Evolutionary conservation across 2,329 filamentous ascomycete species (phyloP), one percentile per base, ranked within the genome.

Genomic region (Clonostachys rhizophaga): DNA sequence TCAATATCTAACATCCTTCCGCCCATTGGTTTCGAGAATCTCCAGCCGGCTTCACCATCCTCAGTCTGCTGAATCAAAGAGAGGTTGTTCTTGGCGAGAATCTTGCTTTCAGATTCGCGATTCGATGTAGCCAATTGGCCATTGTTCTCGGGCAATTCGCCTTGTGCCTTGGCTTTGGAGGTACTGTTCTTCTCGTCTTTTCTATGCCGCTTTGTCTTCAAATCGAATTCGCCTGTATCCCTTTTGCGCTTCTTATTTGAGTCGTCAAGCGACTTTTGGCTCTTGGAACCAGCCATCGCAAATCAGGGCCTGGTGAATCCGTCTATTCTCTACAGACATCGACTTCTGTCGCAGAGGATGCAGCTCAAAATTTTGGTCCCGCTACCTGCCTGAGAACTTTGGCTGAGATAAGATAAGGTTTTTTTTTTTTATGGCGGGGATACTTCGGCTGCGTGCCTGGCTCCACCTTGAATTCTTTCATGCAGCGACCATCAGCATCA

Each of bases 1-100:
- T 86, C 83, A 49, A 84, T 76, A 57, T 85, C 74, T 43, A 82
- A 67, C 69, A 86, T 84, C 50, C 81, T 70, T 20, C 83, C 83
- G 46, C 82, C 83, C 72, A 84, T 79, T 12, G 83, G 78, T 54
- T 78, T 76, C 5, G 83, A 84, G 20, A 86, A 62, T 54, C 70
- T 76, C 84, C 84, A 87, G 49, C 68, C 66, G 43, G 63, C 63
- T n/a, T n/a, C 36, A 4, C 14, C 36, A 39, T 39, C 17, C 4
- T 39, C 36, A 3, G 36, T 39, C 17, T n/a, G 36, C 36, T n/a
- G 14, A n/a, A 39, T n/a, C 5, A 39, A n/a, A 14, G 36, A n/a
- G 14, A 18, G 14, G 14, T 39, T 39, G 36, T 18, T 39, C 36
- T 39, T n/a, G 7, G 36, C 36, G 8, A 39, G 8, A 10, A 30